These are phyloP conservation scores for Dictyostelium brefeldianum DNA, from an alignment of 78 protist species.

Conservation along the genomic window DNA sequence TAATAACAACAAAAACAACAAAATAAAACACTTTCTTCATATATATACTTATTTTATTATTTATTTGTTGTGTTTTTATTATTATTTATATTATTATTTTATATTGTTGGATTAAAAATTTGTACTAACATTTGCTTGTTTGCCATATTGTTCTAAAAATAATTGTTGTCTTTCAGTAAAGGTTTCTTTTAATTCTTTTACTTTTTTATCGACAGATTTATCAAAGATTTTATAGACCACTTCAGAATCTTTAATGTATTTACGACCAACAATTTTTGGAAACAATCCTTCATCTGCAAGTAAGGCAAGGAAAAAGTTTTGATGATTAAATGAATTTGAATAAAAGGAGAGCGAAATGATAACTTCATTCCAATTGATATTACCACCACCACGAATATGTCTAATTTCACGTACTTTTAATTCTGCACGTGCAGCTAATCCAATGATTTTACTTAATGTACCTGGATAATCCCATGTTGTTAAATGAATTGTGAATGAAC, in stretches of 20 bases:
- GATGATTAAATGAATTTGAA: slow-evolving; percentile 84
- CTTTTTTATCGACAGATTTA: slow-evolving; percentile 14
- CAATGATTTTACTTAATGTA: slow-evolving; percentile 53
- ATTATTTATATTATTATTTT: background rate
- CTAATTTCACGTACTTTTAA: slow-evolving; percentile 80
- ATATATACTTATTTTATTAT: background rate
- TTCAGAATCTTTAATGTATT: slow-evolving; percentile 73
- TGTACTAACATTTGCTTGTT: slow-evolving; percentile 60
- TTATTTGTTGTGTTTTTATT: background rate
- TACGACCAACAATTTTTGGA: slow-evolving; percentile 80
- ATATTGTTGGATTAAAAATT: background rate
- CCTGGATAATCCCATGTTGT: slow-evolving; percentile 84
- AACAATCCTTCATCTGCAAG: slow-evolving; percentile 57
- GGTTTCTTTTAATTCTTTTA: slow-evolving; percentile 66
- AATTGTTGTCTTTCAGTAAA: slow-evolving; percentile 68
- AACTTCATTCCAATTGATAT: slow-evolving; percentile 83
- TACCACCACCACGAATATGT: slow-evolving; percentile 84
- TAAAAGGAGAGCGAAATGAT: slow-evolving; percentile 74
- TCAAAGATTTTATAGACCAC: slow-evolving; percentile 53
- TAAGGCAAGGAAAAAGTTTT: slow-evolving; percentile 71
- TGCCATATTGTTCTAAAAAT: slow-evolving; percentile 61
- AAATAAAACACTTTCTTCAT: background rate
- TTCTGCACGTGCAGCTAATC: slow-evolving; percentile 69
- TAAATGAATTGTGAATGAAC: slow-evolving; percentile 74
- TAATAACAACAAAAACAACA: background rate